Evolutionary conservation across 2,329 filamentous ascomycete genomes (phyloP).

Genomic region (Pseudogymnoascus sp.): DNA sequence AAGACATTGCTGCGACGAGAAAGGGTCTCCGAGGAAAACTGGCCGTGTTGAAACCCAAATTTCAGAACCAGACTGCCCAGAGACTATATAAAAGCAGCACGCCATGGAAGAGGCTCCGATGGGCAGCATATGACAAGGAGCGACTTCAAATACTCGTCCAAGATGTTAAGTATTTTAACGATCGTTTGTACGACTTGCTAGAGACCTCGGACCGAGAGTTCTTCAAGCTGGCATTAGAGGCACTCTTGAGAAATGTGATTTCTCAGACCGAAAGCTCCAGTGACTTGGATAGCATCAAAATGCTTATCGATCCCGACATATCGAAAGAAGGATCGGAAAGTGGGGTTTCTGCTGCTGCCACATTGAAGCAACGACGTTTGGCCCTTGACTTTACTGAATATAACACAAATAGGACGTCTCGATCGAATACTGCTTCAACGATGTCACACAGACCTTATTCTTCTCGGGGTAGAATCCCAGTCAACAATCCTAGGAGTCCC

Average conservation of each 20-base stretch:
- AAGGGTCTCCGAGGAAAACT: conserved; percentile 6
- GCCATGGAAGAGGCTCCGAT: conserved; percentile 16
- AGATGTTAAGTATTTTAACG: conserved; percentile 15
- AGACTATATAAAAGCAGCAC: conserved; percentile 15
- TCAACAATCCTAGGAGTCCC: neutral
- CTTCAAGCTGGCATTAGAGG: neutral
- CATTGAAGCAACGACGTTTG: conserved; percentile 11
- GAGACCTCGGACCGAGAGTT: conserved; percentile 8
- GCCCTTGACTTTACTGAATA: conserved; percentile 6
- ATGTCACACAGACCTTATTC: neutral
- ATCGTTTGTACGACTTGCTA: conserved; percentile 16
- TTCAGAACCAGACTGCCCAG: conserved; percentile 10
- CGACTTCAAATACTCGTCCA: conserved; percentile 13
- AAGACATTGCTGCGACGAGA: conserved; percentile 5
- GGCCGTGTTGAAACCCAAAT: conserved; percentile 9
- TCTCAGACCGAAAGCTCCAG: conserved; percentile 9
- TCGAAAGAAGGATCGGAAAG: neutral
- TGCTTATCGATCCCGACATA: conserved; percentile 8
- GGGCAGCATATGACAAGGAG: conserved; percentile 18
- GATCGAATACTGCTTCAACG: neutral
- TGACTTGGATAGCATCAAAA: conserved; percentile 10
- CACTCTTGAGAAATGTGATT: conserved; percentile 12
- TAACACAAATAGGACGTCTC: neutral
- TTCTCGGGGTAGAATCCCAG: neutral
- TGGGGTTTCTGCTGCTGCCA: conserved; percentile 10